Percentiles rank a stretch among this genome's conserved stretches.
Evolutionary conservation across 2,329 filamentous ascomycete genomes (phyloP).

Genomic region (Fusarium haematococcum): DNA sequence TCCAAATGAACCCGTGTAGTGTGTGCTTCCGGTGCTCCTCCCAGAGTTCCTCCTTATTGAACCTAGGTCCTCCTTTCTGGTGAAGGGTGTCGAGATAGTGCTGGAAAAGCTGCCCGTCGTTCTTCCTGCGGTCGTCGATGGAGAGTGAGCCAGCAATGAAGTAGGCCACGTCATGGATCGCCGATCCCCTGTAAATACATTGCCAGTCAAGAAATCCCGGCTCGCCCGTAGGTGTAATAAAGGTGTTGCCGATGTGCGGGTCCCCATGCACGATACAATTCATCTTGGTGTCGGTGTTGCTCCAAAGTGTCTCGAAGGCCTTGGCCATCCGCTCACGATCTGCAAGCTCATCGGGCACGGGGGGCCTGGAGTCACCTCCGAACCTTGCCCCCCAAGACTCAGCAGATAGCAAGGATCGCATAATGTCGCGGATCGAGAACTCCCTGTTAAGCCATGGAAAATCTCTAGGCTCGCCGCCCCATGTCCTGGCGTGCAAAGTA

Average conservation of each 20-base stretch:
- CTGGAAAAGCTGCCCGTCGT: background rate
- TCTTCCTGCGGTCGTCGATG: slow-evolving; percentile 3
- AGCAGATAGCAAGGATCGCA: slow-evolving; percentile 13
- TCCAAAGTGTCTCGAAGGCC: slow-evolving; percentile 18
- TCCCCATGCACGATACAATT: slow-evolving; percentile 24
- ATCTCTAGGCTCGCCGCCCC: background rate
- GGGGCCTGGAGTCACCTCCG: slow-evolving; percentile 1
- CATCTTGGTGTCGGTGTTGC: slow-evolving; percentile 15
- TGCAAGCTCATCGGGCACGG: slow-evolving; percentile 9
- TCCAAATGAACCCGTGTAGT: slow-evolving; percentile 29
- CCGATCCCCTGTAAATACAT: slow-evolving; percentile 13
- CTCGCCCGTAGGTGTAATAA: background rate
- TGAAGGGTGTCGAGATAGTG: slow-evolving; percentile 12
- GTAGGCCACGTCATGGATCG: slow-evolving; percentile 26
- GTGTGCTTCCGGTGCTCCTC: slow-evolving; percentile 21
- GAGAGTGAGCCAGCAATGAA: slow-evolving; percentile 14
- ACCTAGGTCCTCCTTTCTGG: background rate
- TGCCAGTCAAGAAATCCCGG: slow-evolving; percentile 29
- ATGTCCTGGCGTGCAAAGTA: slow-evolving; percentile 17
- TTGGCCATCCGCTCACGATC: background rate
- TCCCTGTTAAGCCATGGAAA: slow-evolving; percentile 9
- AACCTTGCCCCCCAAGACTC: slow-evolving; percentile 8
- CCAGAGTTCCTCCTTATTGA: background rate
- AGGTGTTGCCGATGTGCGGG: slow-evolving; percentile 24
- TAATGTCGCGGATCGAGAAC: slow-evolving; percentile 2